Evolutionary conservation across 1,139 yeast species (phyloP).

Genomic region (Zhuliangozyma parablackwelliae): DNA sequence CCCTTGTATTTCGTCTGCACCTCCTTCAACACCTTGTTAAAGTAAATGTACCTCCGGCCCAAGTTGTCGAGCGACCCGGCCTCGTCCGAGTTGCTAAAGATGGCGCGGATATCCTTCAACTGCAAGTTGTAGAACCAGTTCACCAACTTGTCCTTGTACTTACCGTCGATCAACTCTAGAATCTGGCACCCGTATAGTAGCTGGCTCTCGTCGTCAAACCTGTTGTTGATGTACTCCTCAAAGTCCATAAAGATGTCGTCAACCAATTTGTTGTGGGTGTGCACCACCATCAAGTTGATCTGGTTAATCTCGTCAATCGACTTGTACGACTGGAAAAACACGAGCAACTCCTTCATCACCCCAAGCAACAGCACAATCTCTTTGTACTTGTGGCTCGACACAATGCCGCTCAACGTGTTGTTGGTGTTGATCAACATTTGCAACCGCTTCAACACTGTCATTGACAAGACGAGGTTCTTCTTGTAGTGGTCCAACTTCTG

Average conservation of each 20-base stretch:
- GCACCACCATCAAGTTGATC: constrained; percentile 58
- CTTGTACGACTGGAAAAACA: constrained; percentile 75
- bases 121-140: constrained; percentile 73
- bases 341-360: constrained; percentile 75
- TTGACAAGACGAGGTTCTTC: constrained; percentile 72
- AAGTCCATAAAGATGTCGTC: constrained; percentile 76
- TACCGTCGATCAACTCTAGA: constrained; percentile 61
- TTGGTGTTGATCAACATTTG: constrained; percentile 84
- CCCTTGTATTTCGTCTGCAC: constrained; percentile 49
- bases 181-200: constrained; percentile 65
- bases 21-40: constrained; percentile 63
- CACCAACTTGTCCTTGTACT: constrained; percentile 57
- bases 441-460: constrained; percentile 81
- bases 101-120: constrained; percentile 67
- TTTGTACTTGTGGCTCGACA: constrained; percentile 48
- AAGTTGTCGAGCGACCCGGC: constrained; percentile 92
- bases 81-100: constrained; percentile 77
- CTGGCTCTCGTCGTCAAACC: constrained; percentile 17
- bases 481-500: constrained; percentile 77
- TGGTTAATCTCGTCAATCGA: constrained; percentile 79
- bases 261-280: constrained; percentile 60
- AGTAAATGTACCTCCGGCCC: constrained; percentile 74
- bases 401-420: constrained; percentile 52
- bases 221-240: constrained; percentile 35
- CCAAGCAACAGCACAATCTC: constrained; percentile 66